A percentile compares a stretch with the other conserved stretches of the same genome.
These are phyloP conservation scores for Aspergillus hancockii DNA, from an alignment of 495 filamentous ascomycete genomes.

Conservation along the genomic window DNA sequence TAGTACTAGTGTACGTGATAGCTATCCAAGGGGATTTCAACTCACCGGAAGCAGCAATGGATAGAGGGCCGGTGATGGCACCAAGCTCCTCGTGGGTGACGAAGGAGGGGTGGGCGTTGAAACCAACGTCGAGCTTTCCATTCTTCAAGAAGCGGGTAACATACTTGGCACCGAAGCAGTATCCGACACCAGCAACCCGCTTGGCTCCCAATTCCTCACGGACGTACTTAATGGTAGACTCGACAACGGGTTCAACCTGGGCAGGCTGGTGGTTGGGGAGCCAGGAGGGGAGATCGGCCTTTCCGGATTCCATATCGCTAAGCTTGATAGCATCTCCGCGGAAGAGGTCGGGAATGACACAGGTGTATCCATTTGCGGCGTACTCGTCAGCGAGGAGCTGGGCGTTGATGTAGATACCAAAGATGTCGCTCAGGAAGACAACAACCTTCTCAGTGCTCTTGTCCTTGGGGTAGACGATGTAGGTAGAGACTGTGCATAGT, in stretches of 20 bases:
- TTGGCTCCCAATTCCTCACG: slow-evolving; percentile 58
- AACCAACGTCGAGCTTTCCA: slow-evolving; percentile 63
- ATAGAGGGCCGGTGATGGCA: slow-evolving; percentile 68
- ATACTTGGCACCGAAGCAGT: slow-evolving; percentile 52
- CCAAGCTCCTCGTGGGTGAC: slow-evolving; percentile 74
- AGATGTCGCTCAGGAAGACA: slow-evolving; percentile 61
- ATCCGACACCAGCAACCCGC: slow-evolving; percentile 62
- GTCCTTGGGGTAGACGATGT: slow-evolving; percentile 43
- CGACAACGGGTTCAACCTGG: slow-evolving; percentile 65
- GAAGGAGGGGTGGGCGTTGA: slow-evolving; percentile 75
- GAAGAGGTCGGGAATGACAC: slow-evolving; percentile 76
- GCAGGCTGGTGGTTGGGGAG: slow-evolving; percentile 54
- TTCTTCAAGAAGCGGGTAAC: slow-evolving; percentile 46
- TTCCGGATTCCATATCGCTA: slow-evolving; percentile 55
- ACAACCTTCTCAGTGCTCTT: slow-evolving; percentile 44
- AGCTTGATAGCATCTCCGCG: slow-evolving; percentile 63
- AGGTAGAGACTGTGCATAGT: slow-evolving; percentile 38
- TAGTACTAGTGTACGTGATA: not conserved
- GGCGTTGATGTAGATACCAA: slow-evolving; percentile 74
- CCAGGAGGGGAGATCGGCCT: slow-evolving; percentile 65
- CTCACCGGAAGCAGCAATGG: slow-evolving; percentile 72
- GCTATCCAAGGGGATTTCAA: slow-evolving; percentile 5
- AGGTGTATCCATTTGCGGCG: slow-evolving; percentile 78
- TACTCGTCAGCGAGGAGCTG: slow-evolving; percentile 83
- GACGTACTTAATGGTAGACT: slow-evolving; percentile 58